These are phyloP conservation scores for Yarrowia bubula DNA, from an alignment of 805 yeast species.

Conservation along the genomic window DNA sequence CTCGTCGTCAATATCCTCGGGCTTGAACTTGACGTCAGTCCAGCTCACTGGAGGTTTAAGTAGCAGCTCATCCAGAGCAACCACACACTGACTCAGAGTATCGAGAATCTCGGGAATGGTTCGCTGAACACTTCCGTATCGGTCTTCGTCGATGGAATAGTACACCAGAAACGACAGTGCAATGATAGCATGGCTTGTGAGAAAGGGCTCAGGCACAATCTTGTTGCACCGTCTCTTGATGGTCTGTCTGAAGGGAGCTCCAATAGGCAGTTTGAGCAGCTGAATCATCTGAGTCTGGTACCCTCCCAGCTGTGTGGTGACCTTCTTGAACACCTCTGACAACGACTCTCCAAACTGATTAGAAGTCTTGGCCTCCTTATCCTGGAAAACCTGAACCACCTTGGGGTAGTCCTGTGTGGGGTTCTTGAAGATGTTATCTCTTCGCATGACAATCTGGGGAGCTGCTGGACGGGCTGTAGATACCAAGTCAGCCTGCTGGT, in stretches of 20 bases:
- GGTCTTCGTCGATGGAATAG: slow-evolving; percentile 41
- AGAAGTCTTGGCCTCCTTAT: slow-evolving; percentile 7
- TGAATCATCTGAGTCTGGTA: slow-evolving; percentile 26
- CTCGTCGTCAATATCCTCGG: slow-evolving; percentile 1
- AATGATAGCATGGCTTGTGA: slow-evolving; percentile 37
- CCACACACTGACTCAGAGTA: slow-evolving; percentile 34
- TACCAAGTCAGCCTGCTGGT: slow-evolving; percentile 4
- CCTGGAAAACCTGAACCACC: slow-evolving; percentile 20
- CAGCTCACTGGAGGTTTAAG: slow-evolving; percentile 38
- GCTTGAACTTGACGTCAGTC: slow-evolving; percentile 36
- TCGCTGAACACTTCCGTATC: slow-evolving; percentile 44
- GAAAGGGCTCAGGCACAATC: slow-evolving; percentile 35
- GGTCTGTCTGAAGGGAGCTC: slow-evolving; percentile 40
- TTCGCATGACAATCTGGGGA: slow-evolving; percentile 5
- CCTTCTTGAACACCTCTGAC: neutral
- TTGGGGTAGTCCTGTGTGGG: neutral
- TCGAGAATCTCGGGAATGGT: slow-evolving; percentile 40
- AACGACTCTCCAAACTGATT: slow-evolving; percentile 1
- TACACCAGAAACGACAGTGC: slow-evolving; percentile 38
- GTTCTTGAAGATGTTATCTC: slow-evolving; percentile 18
- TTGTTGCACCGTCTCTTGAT: slow-evolving; percentile 34
- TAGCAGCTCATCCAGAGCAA: slow-evolving; percentile 33
- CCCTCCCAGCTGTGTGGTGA: neutral
- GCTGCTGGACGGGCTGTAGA: slow-evolving; percentile 7
- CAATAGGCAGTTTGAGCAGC: slow-evolving; percentile 35